Conservation (phyloP, 2,329 filamentous ascomycete genomes). For the Pyricularia sp. region DNA sequence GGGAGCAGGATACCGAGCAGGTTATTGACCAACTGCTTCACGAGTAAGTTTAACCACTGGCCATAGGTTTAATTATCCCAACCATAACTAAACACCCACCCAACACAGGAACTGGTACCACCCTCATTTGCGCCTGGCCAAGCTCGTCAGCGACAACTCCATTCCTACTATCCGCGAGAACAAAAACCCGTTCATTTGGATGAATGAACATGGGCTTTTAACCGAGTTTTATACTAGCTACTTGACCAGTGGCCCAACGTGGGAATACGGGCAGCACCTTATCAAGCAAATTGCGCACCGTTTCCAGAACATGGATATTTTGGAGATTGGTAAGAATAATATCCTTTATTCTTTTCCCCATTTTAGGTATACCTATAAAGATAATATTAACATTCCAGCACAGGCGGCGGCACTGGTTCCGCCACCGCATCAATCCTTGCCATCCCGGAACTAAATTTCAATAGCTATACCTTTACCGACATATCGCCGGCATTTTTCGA, state of each 20-base stretch:
- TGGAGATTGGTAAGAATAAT: constrained; percentile 28
- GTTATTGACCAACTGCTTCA: background rate
- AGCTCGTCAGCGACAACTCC: constrained; percentile 6
- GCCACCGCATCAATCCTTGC: constrained; percentile 11
- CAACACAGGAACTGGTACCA: constrained; percentile 3
- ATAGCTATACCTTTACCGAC: constrained; percentile 24
- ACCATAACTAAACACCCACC: too few species aligned
- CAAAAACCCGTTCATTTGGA: constrained; percentile 7
- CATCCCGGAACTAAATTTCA: background rate
- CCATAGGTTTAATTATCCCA: too few species aligned
- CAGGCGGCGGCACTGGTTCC: constrained; percentile 20
- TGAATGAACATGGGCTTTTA: constrained; percentile 22
- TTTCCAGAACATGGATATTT: constrained; percentile 7
- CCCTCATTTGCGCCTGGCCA: constrained; percentile 8
- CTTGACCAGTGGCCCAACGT: background rate
- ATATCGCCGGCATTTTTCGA: constrained; percentile 27
- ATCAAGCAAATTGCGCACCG: constrained; percentile 1
- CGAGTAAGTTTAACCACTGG: too few species aligned
- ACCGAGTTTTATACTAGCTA: constrained; percentile 2
- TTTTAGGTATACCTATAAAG: too few species aligned
- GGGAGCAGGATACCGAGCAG: background rate
- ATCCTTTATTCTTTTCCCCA: too few species aligned
- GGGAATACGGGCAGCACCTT: background rate
- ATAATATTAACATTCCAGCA: too few species aligned
- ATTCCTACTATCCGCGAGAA: constrained; percentile 14